These are phyloP conservation scores for Exsudoporus frostii DNA, from an alignment of 768 basidiomycete genomes.

Conservation along the genomic window DNA sequence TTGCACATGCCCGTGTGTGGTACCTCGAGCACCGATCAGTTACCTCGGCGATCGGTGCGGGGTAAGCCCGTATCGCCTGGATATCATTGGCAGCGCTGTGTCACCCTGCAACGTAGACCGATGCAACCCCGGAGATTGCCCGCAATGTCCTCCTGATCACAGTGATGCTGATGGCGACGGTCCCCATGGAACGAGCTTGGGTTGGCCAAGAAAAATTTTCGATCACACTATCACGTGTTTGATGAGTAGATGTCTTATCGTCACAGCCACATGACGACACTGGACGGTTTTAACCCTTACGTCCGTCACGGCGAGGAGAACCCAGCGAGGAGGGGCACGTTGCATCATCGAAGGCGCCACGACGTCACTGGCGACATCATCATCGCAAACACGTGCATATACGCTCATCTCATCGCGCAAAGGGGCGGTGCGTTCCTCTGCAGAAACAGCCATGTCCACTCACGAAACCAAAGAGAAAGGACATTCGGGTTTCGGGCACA, in stretches of 20 bases:
- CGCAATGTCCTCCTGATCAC: not conserved
- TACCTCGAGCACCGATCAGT: conserved; percentile 2
- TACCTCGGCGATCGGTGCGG: not conserved
- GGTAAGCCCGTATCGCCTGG: not conserved
- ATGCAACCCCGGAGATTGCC: not conserved
- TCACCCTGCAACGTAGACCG: not conserved
- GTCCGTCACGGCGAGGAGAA: too few species aligned
- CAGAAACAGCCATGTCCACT: not conserved
- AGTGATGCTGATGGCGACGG: not conserved
- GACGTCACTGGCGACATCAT: conserved; percentile 24
- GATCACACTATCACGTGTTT: conserved; percentile 5
- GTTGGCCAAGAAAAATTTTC: not conserved
- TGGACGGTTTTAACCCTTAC: conserved; percentile 5
- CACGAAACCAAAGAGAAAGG: conserved; percentile 2
- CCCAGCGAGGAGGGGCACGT: conserved; percentile 17
- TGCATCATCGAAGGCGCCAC: conserved; percentile 13
- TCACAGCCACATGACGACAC: conserved; percentile 17
- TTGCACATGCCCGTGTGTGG: not conserved
- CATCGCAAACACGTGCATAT: conserved; percentile 10
- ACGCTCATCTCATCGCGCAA: not conserved
- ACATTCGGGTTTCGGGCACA: conserved; percentile 8
- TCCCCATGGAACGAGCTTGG: not conserved
- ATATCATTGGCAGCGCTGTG: not conserved
- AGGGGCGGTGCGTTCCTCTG: too few species aligned
- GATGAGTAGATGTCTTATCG: not conserved